phyloP scores from a whole-genome alignment of 768 basidiomycete genomes.

The Leccinum pellstonianum region DNA sequence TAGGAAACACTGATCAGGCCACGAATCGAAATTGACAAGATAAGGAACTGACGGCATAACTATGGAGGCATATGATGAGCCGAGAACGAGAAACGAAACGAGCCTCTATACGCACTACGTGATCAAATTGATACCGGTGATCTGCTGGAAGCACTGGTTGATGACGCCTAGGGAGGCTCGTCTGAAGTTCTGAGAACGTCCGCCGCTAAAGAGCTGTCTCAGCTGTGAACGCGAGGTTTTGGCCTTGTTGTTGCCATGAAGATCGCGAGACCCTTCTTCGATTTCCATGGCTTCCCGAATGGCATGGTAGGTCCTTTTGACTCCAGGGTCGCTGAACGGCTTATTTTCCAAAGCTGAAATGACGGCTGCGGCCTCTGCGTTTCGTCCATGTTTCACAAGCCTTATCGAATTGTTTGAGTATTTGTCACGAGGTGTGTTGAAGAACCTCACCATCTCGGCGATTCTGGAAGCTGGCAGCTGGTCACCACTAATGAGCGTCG shows the following conservation, averaged over 20 bases:
- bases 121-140: conserved; percentile 65
- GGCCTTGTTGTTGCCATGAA: not conserved
- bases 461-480: conserved; percentile 49
- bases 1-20: conserved; percentile 10
- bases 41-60: conserved; percentile 31
- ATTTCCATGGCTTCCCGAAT: conserved; percentile 52
- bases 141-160: conserved; percentile 69
- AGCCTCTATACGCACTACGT: conserved; percentile 48
- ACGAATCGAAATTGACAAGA: not conserved
- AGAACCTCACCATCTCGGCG: conserved; percentile 49
- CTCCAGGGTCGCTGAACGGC: conserved; percentile 42
- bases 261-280: conserved; percentile 30
- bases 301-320: conserved; percentile 52
- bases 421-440: not conserved
- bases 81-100: conserved; percentile 15
- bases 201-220: conserved; percentile 53
- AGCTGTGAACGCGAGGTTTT: conserved; percentile 32
- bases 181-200: conserved; percentile 60
- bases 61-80: conserved; percentile 8
- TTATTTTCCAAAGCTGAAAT: conserved; percentile 62
- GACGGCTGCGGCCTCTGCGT: conserved; percentile 57
- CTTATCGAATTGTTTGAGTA: conserved; percentile 25
- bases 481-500: not conserved
- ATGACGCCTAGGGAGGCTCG: conserved; percentile 53
- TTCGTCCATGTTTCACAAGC: conserved; percentile 54